phyloP scores from a whole-genome alignment of 2,329 filamentous ascomycete genomes.

The Metarhizium guizhouense region DNA sequence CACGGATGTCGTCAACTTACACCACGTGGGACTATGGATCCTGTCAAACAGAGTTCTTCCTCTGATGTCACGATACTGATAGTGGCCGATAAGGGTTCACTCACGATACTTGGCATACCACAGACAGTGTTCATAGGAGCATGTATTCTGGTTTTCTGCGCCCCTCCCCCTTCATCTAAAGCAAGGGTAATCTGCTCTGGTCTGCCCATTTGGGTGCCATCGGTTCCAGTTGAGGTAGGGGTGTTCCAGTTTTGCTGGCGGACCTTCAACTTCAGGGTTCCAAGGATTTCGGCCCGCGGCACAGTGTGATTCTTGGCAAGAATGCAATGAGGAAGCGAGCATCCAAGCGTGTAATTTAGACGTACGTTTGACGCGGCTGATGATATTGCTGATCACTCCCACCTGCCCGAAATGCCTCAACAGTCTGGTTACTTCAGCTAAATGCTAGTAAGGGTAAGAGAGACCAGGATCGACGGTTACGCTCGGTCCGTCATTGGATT shows the following conservation, averaged over 20 bases:
- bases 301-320: background rate
- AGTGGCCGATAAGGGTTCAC: background rate
- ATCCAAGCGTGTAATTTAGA: background rate
- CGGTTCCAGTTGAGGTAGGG: constrained; percentile 2
- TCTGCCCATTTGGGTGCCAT: constrained; percentile 2
- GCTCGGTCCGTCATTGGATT: background rate
- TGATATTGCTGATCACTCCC: background rate
- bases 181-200: background rate
- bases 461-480: background rate
- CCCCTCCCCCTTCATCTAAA: background rate
- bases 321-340: background rate
- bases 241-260: background rate
- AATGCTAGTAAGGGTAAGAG: background rate
- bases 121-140: background rate
- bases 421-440: background rate
- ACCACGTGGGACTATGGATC: background rate
- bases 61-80: background rate
- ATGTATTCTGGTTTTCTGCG: background rate
- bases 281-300: background rate
- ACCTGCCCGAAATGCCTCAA: background rate
- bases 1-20: background rate
- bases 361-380: background rate
- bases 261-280: background rate
- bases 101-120: background rate
- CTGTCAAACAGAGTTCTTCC: background rate